Percentiles rank a stretch among this genome's conserved stretches.
These are phyloP conservation scores for Ogataea degrootiae DNA, from an alignment of 805 yeast species.

Conservation along the genomic window DNA sequence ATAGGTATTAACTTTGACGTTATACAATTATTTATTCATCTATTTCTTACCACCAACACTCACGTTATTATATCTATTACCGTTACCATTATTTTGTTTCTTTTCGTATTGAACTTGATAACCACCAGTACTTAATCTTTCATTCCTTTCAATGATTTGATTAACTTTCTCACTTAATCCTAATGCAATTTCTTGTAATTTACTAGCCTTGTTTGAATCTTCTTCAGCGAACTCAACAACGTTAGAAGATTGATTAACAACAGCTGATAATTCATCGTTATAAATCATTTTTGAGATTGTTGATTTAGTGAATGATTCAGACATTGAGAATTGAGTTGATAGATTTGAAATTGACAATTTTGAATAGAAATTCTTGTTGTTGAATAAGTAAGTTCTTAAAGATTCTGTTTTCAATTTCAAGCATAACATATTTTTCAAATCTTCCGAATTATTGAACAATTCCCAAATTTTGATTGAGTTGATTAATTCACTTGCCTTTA, in stretches of 20 bases:
- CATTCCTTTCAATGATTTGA: constrained; percentile 78
- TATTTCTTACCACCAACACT: background rate
- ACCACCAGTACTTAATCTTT: constrained; percentile 76
- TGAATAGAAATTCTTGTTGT: constrained; percentile 70
- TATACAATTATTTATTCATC: background rate
- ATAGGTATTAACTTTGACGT: no score
- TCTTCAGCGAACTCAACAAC: constrained; percentile 68
- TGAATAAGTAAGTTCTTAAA: constrained; percentile 85
- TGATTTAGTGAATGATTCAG: constrained; percentile 50
- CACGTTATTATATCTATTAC: background rate
- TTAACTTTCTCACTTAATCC: constrained; percentile 77
- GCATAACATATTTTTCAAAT: constrained; percentile 65
- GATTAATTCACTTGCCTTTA: constrained; percentile 64
- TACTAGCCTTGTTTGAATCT: constrained; percentile 60
- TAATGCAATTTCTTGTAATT: constrained; percentile 82
- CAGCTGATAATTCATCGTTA: constrained; percentile 71
- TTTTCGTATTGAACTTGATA: constrained; percentile 39
- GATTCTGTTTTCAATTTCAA: constrained; percentile 85
- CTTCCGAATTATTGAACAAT: constrained; percentile 64
- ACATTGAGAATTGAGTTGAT: constrained; percentile 61
- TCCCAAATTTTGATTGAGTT: constrained; percentile 82
- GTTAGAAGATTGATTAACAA: constrained; percentile 61
- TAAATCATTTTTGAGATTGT: constrained; percentile 73
- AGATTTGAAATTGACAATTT: constrained; percentile 68
- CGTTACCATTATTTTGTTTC: constrained; percentile 9